Base-by-base conservation (phyloP, 805 yeast species). In the Schwanniomyces polymorphus region DNA sequence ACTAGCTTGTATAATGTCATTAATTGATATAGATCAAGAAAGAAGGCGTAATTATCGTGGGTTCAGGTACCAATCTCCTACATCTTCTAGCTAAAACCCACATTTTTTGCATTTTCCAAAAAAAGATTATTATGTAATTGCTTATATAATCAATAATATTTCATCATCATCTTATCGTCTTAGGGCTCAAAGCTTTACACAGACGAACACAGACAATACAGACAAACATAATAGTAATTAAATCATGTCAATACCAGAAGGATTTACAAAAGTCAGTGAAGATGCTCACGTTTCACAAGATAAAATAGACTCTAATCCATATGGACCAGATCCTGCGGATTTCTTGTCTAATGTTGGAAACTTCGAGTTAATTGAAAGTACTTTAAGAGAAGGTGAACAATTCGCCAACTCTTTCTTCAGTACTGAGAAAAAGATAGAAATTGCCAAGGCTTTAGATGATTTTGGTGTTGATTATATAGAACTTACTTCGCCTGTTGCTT, bases 391-490 rank as follows among this genome's bases (percentile, higher is more conserved):
- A 74, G 99, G 99, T 68, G 99, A 92, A 74, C 99, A 92, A 72
- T 92, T 92, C 65, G 97, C 98, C 63, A 92, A 92, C 64, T 96
- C 99, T 4, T 94, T 92, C 72, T 92, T 92, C 77, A 75, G 84
- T 58, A 88, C 97, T 16, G 98, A 89, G 66, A 92, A 88, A 78
- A 92, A 92, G 76, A 90, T 92, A 56, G 96, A 91, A 72, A 92
- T 92, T 54, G 99, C 99, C 60, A 91, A 84, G 76, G 98, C 98
- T 4, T 76, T 92, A 49, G 97, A 92, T 70, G 97, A 91, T 61
- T 92, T 92, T 63, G 99, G 99, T 59, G 99, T 91, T 42, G 99
- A 92, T 74, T 92, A 94, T 76, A 94, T 92, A 55, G 99, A 92
- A 74, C 79, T 92, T 66, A 92, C 99, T 14, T 91, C 97, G 5